These are phyloP conservation scores for Calonectria pauciramosa DNA, from an alignment of 2,329 filamentous ascomycete genomes.

Conservation along the genomic window DNA sequence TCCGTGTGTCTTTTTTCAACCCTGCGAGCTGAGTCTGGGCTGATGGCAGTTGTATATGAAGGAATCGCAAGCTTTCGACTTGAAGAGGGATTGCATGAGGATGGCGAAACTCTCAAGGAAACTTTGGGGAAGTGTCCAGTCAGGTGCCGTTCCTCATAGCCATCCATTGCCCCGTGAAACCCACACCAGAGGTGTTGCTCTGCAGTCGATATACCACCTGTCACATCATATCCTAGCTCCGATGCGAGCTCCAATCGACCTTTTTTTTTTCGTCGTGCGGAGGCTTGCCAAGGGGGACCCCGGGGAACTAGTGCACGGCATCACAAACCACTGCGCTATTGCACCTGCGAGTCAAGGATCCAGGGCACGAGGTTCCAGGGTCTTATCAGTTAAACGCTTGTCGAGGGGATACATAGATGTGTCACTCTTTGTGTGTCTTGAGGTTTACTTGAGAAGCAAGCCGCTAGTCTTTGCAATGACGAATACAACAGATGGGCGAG, in stretches of 20 bases:
- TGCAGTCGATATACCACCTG: constrained; percentile 17
- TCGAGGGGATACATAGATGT: background rate
- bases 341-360: constrained; percentile 29
- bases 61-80: background rate
- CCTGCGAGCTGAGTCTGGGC: background rate
- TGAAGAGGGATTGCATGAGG: background rate
- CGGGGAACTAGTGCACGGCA: background rate
- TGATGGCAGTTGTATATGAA: background rate
- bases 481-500: background rate
- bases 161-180: constrained; percentile 12
- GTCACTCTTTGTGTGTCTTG: constrained; percentile 36
- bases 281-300: background rate
- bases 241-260: background rate
- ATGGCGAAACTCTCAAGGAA: background rate
- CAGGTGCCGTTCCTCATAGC: background rate
- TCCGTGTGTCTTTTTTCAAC: background rate
- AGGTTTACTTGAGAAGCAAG: constrained; percentile 34
- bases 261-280: constrained; percentile 6
- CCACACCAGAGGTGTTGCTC: background rate
- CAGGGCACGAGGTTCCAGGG: constrained; percentile 26
- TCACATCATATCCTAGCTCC: constrained; percentile 8
- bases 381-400: constrained; percentile 39
- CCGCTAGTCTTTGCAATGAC: background rate
- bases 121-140: background rate
- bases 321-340: background rate